Evolutionary conservation across 2,329 filamentous ascomycete genomes (phyloP), one percentile per base, ranked within the genome.

Genomic region (Xylaria polymorpha): DNA sequence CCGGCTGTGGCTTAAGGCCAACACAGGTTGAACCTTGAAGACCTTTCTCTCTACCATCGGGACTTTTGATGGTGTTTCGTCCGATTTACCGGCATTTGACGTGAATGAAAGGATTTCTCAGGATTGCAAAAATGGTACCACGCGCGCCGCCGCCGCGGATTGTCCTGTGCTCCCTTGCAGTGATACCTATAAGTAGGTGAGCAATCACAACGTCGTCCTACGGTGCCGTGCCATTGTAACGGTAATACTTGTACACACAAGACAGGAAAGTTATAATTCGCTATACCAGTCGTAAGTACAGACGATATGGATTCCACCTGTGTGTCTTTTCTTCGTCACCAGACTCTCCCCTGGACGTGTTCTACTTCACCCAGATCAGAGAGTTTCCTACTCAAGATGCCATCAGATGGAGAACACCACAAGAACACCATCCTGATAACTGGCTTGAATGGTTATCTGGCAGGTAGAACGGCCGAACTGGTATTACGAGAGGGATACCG

Each of bases 381-480:
- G 22, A 35, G 25, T 14, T 15, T 43, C 35, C 6, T 22, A 1
- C 18, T 32, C 35, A 67, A 61, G 37, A 69, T 69, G 69, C 18
- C 56, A 43, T 37, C 43, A 15, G 44, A 44, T 20, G 51, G 35
- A 43, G 48, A 57, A n/a, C n/a, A 20, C 7, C 3, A 43, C 4
- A 69, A 68, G 46, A 43, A 22, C 15, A 73, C 71, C 20, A 64
- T 78, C 59, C 71, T 78, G n/a, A 76, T 78, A 56, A 77, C 77
- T 35, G 77, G 77, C 10, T 61, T 77, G 56, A 78, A 77, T 60
- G 77, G 77, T 56, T 77, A 77, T 43, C 68, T 78, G 7, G 77
- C 75, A 39, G 77, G 74, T 48, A 70, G 76, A 25, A 74, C 74
- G 15, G 76, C 76, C 41, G 76, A 77, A 41, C 48, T 72, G 41